Evolutionary conservation across 352 stramenopile species (phyloP), one percentile per base, ranked within the genome.

Genomic region (Phytophthora vignae): DNA sequence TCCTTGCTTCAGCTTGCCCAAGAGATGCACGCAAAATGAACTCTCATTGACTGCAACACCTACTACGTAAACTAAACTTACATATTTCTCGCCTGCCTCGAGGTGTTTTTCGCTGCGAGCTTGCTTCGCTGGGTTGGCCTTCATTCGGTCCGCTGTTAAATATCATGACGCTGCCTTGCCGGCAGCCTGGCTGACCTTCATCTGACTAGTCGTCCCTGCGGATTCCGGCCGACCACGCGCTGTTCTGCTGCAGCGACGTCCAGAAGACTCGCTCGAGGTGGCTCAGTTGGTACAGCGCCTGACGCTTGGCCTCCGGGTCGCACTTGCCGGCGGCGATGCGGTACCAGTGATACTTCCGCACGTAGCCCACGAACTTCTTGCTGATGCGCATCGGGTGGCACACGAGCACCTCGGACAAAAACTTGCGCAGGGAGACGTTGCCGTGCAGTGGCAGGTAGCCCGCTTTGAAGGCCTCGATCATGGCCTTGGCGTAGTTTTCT

Each of bases 371-470:
- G 70, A 96, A 97, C 77, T 97, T 97, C 73, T 97, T 97, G 67
- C 90, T 97, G 70, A 97, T 94, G 58, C 91, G 86, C 91, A 97
- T 97, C 42, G 90, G 90, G 68, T 96, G 87, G 73, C 91, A 97
- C 60, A 95, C 82, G 11, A 97, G 80, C 66, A 94, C 88, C 58
- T 94, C 90, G 3, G 88, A 94, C 5, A 97, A 76, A 64, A 96
- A 97, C 68, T 92, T 94, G 58, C 91, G 88, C 36, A 97, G 82
- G 4, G 82, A 90, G 44, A 94, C 90, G 44, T 92, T 95, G 60
- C 91, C 90, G 52, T 95, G 82, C 11, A 94, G 71, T 7, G 87
- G 87, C 17, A 94, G 73, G 44, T 89, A 90, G 1, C 84, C 87
- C 1, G 81, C 54, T 64, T 92, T 94, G 63, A 94, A 94, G 6